These are phyloP conservation scores for Penicillium sp. DNA, from an alignment of 2,329 filamentous ascomycete species.

Conservation along the genomic window DNA sequence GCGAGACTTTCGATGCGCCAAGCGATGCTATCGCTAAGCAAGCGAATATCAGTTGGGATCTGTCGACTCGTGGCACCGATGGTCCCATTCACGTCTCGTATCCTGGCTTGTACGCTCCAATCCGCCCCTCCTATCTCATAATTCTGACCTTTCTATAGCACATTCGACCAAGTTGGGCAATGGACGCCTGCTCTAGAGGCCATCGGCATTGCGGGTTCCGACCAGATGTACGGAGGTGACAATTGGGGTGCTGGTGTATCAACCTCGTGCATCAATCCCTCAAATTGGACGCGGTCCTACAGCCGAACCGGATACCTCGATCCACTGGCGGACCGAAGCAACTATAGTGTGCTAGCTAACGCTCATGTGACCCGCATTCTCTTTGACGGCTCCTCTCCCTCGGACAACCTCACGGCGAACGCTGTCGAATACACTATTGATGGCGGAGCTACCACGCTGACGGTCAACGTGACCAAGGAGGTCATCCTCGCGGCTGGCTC, in stretches of 20 bases:
- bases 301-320: conserved; percentile 35
- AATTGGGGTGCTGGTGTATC: conserved; percentile 32
- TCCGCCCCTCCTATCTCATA: background rate
- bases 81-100: conserved; percentile 27
- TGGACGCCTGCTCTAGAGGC: conserved; percentile 21
- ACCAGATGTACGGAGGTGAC: conserved; percentile 30
- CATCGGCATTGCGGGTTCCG: conserved; percentile 25
- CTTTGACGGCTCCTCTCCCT: conserved; percentile 25
- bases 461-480: conserved; percentile 26
- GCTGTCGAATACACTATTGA: conserved; percentile 32
- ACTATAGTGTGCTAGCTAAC: conserved; percentile 32
- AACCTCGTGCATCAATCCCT: conserved; percentile 32
- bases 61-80: conserved; percentile 18
- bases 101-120: conserved; percentile 23
- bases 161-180: conserved; percentile 26
- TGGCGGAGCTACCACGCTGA: conserved; percentile 23
- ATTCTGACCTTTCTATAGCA: conserved; percentile 21
- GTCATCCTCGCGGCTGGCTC: conserved; percentile 46
- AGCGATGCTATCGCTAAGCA: conserved; percentile 16
- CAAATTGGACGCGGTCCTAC: conserved; percentile 36
- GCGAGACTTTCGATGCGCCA: conserved; percentile 24
- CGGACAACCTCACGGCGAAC: conserved; percentile 26
- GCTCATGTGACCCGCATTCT: conserved; percentile 30
- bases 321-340: conserved; percentile 27
- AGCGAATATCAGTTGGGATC: conserved; percentile 24